Conservation (phyloP, 2,329 filamentous ascomycete genomes). For the Epichloe coenophiala region DNA sequence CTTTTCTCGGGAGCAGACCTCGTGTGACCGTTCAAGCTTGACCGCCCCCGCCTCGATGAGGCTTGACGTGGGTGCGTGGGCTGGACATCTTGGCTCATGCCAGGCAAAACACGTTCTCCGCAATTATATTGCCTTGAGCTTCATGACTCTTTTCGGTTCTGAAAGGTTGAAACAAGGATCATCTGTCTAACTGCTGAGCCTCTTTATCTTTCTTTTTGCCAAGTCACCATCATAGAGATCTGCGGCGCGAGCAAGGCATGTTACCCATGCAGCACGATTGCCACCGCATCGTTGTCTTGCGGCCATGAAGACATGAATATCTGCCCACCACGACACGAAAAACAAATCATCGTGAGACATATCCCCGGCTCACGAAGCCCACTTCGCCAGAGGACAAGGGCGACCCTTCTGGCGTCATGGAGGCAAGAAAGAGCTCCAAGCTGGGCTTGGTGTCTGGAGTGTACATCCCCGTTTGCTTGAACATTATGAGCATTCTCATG, state of each 20-base stretch:
- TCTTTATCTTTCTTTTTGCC: no score
- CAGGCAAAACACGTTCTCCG: neutral
- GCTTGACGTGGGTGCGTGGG: neutral
- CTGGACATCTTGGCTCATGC: neutral
- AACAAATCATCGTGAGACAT: neutral
- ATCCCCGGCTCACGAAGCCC: slow-evolving; percentile 2
- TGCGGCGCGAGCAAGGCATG: no score
- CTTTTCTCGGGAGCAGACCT: no score
- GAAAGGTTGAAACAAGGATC: neutral
- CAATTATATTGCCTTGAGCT: neutral
- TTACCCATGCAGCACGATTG: no score
- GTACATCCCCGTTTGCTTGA: slow-evolving; percentile 79
- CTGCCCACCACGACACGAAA: no score
- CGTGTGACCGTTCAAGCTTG: neutral
- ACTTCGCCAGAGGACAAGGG: slow-evolving; percentile 7
- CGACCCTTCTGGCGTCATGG: slow-evolving; percentile 15
- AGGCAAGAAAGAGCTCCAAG: slow-evolving; percentile 38
- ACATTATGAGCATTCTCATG: slow-evolving; percentile 84
- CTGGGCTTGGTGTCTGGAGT: slow-evolving; percentile 67
- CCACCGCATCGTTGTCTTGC: neutral
- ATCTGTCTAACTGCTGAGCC: no score
- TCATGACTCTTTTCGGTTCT: neutral
- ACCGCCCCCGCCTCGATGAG: neutral
- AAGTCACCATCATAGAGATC: no score
- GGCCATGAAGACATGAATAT: neutral